Evolutionary conservation across 2,329 filamentous ascomycete genomes (phyloP), one percentile per base, ranked within the genome.

Genomic region (Aspergillus aculeatus): DNA sequence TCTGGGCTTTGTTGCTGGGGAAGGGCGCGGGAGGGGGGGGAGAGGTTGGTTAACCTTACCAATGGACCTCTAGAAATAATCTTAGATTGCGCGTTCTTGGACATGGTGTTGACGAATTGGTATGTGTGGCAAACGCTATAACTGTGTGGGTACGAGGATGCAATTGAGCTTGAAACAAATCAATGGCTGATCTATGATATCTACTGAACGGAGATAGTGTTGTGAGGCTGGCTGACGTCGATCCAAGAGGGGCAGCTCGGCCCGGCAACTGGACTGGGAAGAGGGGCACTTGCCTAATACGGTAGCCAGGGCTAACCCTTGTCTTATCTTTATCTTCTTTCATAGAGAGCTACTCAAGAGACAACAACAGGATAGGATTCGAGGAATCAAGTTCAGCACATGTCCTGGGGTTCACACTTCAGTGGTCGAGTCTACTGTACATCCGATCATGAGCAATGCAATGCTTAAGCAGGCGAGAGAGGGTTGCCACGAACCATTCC

Each of bases 1-100:
- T 41, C 38, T 41, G 38, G 38, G 14, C 16, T 41, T n/a, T 19
- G 32, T 35, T 16, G 32, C 3, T 12, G 11, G 12, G 32, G 32
- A 35, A 35, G 32, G 32, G 14, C 12, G 32, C 5, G 32, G 19
- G 44, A 14, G 29, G 5, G 26, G 11, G 23, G 48, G 21, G 14
- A 23, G 32, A 9, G 11, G 9, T 19, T n/a, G 16, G 16, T 35
- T 47, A 52, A 56, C 1, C 70, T 26, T 74, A 77, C 75, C 71
- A 77, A 64, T 49, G 73, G 73, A 23, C 64, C 73, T 47, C 61
- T 68, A 6, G 72, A 73, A 19, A 75, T 35, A 41, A 71, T 60
- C 52, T 70, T 72, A 24, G 72, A 75, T 56, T 70, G 61, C 31
- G 67, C 62, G 53, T 68, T 64, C 29, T 56, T 65, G 12, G 70